These are phyloP conservation scores for Tephrocybe sp. DNA, from an alignment of 768 basidiomycete genomes.

Conservation along the genomic window DNA sequence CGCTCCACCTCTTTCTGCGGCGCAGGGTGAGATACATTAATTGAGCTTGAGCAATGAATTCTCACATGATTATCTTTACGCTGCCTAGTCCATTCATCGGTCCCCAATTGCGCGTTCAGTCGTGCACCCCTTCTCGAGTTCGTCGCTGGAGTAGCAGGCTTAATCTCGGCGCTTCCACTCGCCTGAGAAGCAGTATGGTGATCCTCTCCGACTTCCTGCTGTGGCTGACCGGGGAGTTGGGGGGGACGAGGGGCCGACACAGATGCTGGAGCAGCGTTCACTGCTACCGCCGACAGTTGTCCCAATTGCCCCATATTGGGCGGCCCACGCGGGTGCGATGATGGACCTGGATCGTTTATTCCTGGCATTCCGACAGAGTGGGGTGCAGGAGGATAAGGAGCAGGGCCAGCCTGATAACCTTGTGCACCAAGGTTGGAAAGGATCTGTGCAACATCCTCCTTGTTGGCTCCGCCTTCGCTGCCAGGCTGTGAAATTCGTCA, in stretches of 20 bases:
- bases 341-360: conserved; percentile 68
- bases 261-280: conserved; percentile 37
- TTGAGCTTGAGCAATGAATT: conserved; percentile 3
- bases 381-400: conserved; percentile 28
- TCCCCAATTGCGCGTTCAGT: conserved; percentile 62
- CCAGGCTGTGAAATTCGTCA: conserved; percentile 33
- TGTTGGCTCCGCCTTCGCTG: conserved; percentile 29
- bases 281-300: conserved; percentile 52
- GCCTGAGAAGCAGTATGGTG: conserved; percentile 14
- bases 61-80: conserved; percentile 81
- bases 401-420: conserved; percentile 28
- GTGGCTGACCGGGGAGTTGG: conserved; percentile 17
- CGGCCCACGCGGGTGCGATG: conserved; percentile 67
- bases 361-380: conserved; percentile 41
- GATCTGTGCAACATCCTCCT: conserved; percentile 61
- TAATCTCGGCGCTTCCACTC: conserved; percentile 11
- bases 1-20: conserved; percentile 97
- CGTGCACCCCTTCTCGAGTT: conserved; percentile 38
- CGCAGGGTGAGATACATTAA: background rate
- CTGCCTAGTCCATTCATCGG: conserved; percentile 77
- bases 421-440: conserved; percentile 50
- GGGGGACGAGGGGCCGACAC: conserved; percentile 10
- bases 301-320: conserved; percentile 62
- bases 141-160: conserved; percentile 13
- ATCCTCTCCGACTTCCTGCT: conserved; percentile 26